A percentile compares a stretch with the other conserved stretches of the same genome.
Conservation (phyloP, 257 asterid genomes). For the Solanum chmielewskii region DNA sequence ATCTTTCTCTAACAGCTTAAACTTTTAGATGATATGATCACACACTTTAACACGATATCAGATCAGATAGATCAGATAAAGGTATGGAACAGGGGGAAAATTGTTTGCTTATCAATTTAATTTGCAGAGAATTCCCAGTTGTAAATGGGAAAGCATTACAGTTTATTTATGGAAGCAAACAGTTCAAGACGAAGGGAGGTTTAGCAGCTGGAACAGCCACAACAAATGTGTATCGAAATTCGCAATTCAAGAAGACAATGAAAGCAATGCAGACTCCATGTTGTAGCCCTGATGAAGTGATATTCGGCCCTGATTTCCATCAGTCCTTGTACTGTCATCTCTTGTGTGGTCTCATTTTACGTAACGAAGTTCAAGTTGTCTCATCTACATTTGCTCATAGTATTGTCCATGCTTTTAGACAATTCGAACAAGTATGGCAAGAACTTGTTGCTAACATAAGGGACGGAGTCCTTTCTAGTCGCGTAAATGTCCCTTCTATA, state of each 20-base stretch:
- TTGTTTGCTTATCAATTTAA: not conserved
- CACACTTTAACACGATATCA: too few species aligned
- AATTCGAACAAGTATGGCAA: slow-evolving; percentile 74
- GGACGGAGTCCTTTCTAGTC: slow-evolving; percentile 47
- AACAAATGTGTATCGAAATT: slow-evolving; percentile 64
- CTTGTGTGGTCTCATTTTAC: slow-evolving; percentile 58
- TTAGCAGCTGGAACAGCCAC: slow-evolving; percentile 93
- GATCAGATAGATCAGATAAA: too few species aligned
- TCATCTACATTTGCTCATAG: slow-evolving; percentile 87
- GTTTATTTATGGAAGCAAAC: slow-evolving; percentile 83
- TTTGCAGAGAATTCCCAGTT: slow-evolving; percentile 59
- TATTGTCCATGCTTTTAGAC: slow-evolving; percentile 76
- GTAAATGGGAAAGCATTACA: slow-evolving; percentile 72
- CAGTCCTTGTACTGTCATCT: slow-evolving; percentile 87
- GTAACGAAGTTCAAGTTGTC: slow-evolving; percentile 66
- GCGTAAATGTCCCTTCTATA: slow-evolving; percentile 56
- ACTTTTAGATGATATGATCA: too few species aligned
- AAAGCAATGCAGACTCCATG: slow-evolving; percentile 72
- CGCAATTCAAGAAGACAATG: slow-evolving; percentile 70
- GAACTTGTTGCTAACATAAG: slow-evolving; percentile 55
- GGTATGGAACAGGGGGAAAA: not conserved
- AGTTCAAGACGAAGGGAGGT: slow-evolving; percentile 88
- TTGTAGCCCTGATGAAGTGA: slow-evolving; percentile 93
- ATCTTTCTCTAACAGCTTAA: too few species aligned
- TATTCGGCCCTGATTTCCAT: slow-evolving; percentile 77